A percentile compares a stretch with the other conserved stretches of the same genome.
phyloP scores from a whole-genome alignment of 768 basidiomycete genomes.

The Leucogyrophana mollusca region DNA sequence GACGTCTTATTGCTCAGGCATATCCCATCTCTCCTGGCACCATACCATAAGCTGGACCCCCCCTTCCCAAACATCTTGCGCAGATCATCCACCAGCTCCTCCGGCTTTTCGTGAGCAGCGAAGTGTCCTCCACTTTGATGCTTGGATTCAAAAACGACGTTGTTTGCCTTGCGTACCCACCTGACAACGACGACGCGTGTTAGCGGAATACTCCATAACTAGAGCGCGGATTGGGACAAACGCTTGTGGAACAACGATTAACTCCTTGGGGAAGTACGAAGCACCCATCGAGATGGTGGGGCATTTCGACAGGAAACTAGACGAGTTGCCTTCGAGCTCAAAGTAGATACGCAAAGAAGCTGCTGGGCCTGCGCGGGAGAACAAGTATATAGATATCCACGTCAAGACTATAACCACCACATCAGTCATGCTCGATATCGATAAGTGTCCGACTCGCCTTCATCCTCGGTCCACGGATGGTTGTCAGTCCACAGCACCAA shows the following conservation, averaged over 20 bases:
- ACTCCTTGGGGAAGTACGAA: slow-evolving; percentile 53
- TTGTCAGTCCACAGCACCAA: slow-evolving; percentile 46
- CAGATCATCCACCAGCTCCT: slow-evolving; percentile 47
- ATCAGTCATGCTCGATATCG: not conserved
- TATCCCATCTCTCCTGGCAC: slow-evolving; percentile 46
- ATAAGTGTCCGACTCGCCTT: slow-evolving; percentile 34
- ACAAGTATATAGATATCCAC: slow-evolving; percentile 60
- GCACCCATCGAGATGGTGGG: slow-evolving; percentile 43
- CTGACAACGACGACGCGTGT: slow-evolving; percentile 28
- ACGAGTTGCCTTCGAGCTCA: slow-evolving; percentile 28
- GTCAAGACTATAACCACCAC: slow-evolving; percentile 50
- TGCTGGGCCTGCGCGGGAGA: slow-evolving; percentile 57
- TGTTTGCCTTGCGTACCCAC: slow-evolving; percentile 38
- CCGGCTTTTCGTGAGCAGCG: slow-evolving; percentile 50
- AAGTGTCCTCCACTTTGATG: slow-evolving; percentile 60
- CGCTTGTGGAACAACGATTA: slow-evolving; percentile 35
- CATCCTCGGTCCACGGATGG: slow-evolving; percentile 59
- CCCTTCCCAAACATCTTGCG: slow-evolving; percentile 56
- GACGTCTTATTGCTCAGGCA: too few species aligned
- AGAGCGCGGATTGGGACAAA: slow-evolving; percentile 24
- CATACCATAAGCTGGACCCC: slow-evolving; percentile 47
- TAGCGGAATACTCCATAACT: not conserved
- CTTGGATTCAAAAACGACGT: slow-evolving; percentile 45
- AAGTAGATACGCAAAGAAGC: slow-evolving; percentile 61
- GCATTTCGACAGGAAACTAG: not conserved